Evolutionary conservation across 2,329 filamentous ascomycete species (phyloP).

Genomic region (Trichoderma gracile): DNA sequence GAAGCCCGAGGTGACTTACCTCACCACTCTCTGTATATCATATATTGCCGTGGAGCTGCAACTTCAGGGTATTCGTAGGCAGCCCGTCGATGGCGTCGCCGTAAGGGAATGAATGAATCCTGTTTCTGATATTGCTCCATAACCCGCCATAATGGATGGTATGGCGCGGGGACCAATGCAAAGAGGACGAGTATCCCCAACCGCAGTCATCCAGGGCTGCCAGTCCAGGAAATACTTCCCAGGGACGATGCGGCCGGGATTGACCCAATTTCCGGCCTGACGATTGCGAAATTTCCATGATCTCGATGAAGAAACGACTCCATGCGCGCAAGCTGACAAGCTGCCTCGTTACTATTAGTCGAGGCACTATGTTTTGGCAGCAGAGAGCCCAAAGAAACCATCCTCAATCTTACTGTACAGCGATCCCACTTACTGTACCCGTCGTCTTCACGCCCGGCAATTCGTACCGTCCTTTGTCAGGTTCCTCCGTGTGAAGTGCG

Average conservation of each 20-base stretch:
- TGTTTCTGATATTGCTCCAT: background rate
- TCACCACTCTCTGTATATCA: background rate
- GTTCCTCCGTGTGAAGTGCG: too few species aligned
- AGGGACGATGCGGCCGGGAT: background rate
- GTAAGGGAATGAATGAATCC: background rate
- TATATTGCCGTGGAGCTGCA: background rate
- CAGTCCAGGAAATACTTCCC: conserved; percentile 4
- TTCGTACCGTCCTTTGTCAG: background rate
- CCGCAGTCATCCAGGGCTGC: background rate
- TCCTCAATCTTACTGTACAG: conserved; percentile 1
- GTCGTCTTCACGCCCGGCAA: background rate
- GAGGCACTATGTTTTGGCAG: background rate
- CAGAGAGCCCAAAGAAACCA: background rate
- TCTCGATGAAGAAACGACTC: conserved; percentile 12
- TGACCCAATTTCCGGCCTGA: conserved; percentile 8
- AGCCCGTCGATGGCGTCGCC: background rate
- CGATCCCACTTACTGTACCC: background rate
- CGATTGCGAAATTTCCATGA: conserved; percentile 13
- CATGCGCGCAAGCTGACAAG: conserved; percentile 5
- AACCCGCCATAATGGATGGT: background rate
- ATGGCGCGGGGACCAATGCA: background rate
- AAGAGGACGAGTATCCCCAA: background rate
- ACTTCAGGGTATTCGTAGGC: background rate
- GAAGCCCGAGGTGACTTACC: background rate
- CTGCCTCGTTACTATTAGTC: background rate